phyloP scores from a whole-genome alignment of 495 filamentous ascomycete genomes.

The Xeromyces bisporus region DNA sequence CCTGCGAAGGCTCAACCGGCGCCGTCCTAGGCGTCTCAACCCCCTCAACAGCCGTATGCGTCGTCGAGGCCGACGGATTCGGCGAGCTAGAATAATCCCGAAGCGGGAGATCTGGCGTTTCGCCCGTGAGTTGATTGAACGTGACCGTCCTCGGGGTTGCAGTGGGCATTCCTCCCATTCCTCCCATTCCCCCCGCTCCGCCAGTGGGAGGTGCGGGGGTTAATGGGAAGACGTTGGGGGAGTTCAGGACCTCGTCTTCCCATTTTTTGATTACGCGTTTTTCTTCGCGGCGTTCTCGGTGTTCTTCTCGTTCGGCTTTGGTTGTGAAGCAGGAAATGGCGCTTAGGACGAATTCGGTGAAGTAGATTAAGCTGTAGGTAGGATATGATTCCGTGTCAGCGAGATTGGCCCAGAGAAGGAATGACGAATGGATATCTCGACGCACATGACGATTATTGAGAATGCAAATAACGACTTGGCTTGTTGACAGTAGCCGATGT shows the following conservation, averaged over 20 bases:
- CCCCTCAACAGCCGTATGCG: too few relatives aligned
- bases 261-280: conserved; percentile 25
- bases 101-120: conserved; percentile 25
- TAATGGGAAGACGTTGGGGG: conserved; percentile 23
- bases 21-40: too few relatives aligned
- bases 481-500: conserved; percentile 54
- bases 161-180: conserved; percentile 13
- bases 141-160: conserved; percentile 26
- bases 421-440: too few relatives aligned
- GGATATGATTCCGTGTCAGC: too few relatives aligned
- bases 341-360: conserved; percentile 36
- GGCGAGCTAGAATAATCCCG: conserved; percentile 14
- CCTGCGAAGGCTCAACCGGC: too few relatives aligned
- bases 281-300: conserved; percentile 21
- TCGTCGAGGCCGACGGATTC: too few relatives aligned
- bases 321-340: conserved; percentile 48
- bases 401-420: too few relatives aligned
- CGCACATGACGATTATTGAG: conserved; percentile 56
- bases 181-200: too few relatives aligned
- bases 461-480: conserved; percentile 61
- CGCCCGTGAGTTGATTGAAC: conserved; percentile 21
- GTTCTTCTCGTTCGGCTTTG: conserved; percentile 18
- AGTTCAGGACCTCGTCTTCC: conserved; percentile 30
- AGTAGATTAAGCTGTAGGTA: conserved; percentile 35
- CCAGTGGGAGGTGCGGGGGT: conserved; percentile 9